Conservation (phyloP, 2,329 filamentous ascomycete genomes). For the Penicillium sp. region DNA sequence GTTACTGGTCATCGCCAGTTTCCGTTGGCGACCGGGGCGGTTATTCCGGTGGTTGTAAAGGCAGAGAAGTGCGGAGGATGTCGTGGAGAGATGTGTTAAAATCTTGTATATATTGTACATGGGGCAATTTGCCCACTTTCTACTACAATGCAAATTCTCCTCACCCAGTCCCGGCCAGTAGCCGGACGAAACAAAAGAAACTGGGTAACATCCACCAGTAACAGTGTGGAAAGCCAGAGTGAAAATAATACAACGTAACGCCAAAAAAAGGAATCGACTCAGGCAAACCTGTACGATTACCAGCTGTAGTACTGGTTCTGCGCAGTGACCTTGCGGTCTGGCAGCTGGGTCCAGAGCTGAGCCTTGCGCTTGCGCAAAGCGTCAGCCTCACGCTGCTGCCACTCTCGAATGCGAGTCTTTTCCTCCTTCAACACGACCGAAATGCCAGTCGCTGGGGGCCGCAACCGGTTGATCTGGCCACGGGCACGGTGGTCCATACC, state of each 20-base stretch:
- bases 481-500: conserved; percentile 72
- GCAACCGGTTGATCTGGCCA: conserved; percentile 68
- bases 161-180: not conserved
- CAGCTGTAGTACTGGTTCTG: conserved; percentile 92
- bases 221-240: conserved; percentile 2
- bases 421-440: conserved; percentile 89
- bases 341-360: conserved; percentile 84
- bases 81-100: conserved; percentile 9
- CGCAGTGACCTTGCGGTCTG: conserved; percentile 78
- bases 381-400: conserved; percentile 76
- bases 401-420: conserved; percentile 79
- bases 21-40: conserved; percentile 50
- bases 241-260: conserved; percentile 35
- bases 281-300: conserved; percentile 53
- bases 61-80: conserved; percentile 33
- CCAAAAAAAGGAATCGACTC: conserved; percentile 19
- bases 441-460: conserved; percentile 73
- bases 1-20: conserved; percentile 51
- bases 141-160: conserved; percentile 14
- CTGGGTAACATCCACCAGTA: conserved; percentile 9
- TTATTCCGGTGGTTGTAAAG: conserved; percentile 55
- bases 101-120: conserved; percentile 25
- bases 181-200: conserved; percentile 6
- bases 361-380: conserved; percentile 71
- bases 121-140: conserved; percentile 12